These are phyloP conservation scores for Starmerella sp. DNA, from an alignment of 805 yeast species.

Conservation along the genomic window DNA sequence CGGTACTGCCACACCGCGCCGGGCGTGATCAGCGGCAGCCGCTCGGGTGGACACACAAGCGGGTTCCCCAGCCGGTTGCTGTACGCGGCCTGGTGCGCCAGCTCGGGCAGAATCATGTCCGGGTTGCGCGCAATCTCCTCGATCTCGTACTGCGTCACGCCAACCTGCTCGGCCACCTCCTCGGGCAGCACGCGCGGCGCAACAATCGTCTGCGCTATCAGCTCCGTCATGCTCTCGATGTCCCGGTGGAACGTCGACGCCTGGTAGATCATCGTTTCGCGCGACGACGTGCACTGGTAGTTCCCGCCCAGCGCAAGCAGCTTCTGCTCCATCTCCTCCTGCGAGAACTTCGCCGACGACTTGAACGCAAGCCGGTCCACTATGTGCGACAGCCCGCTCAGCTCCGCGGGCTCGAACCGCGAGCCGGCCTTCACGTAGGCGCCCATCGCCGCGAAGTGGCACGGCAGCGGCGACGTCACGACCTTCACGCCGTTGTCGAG, in stretches of 20 bases:
- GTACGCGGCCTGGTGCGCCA: conserved; percentile 79
- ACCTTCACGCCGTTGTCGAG: conserved; percentile 69
- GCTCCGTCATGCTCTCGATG: conserved; percentile 62
- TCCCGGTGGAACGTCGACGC: conserved; percentile 87
- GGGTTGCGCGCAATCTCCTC: conserved; percentile 73
- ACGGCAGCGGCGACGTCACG: conserved; percentile 75
- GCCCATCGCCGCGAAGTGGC: conserved; percentile 86
- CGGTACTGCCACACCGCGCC: conserved; percentile 51
- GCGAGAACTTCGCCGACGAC: conserved; percentile 32
- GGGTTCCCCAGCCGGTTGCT: conserved; percentile 76
- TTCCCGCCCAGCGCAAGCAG: conserved; percentile 83
- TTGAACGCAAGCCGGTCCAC: conserved; percentile 70
- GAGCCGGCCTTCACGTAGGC: conserved; percentile 86
- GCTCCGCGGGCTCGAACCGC: conserved; percentile 51
- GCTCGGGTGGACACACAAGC: conserved; percentile 63
- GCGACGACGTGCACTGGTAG: conserved; percentile 81
- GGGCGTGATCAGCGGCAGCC: conserved; percentile 44
- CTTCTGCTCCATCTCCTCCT: conserved; percentile 59
- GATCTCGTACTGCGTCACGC: conserved; percentile 69
- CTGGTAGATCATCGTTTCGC: conserved; percentile 88
- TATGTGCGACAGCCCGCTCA: conserved; percentile 72
- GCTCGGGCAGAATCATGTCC: conserved; percentile 76
- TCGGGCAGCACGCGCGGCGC: conserved; percentile 54
- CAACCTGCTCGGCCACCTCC: conserved; percentile 63
- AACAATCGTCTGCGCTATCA: conserved; percentile 67